Conservation (phyloP, 768 basidiomycete species). For the Asterophora parasitica region DNA sequence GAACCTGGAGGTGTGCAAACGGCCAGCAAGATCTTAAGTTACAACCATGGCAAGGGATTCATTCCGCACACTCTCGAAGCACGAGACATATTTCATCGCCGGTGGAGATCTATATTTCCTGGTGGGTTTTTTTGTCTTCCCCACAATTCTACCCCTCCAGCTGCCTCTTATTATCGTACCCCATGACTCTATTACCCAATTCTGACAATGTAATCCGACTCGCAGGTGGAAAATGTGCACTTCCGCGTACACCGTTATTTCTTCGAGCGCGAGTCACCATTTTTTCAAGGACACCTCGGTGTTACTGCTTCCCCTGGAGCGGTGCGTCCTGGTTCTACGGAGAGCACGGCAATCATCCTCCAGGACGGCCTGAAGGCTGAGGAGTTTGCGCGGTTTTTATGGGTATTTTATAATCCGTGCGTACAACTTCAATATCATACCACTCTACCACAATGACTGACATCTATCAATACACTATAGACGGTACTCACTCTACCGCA, state of each 20-base stretch:
- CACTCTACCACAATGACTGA: neutral
- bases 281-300: slow-evolving; percentile 35
- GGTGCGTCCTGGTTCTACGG: slow-evolving; percentile 30
- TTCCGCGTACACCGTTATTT: slow-evolving; percentile 55
- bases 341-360: slow-evolving; percentile 38
- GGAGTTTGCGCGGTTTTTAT: slow-evolving; percentile 44
- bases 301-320: slow-evolving; percentile 28
- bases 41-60: neutral
- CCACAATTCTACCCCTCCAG: slow-evolving; percentile 9
- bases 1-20: neutral
- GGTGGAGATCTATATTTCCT: slow-evolving; percentile 50
- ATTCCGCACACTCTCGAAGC: slow-evolving; percentile 23
- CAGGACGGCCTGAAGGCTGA: slow-evolving; percentile 24
- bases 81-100: slow-evolving; percentile 40
- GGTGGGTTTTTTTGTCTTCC: slow-evolving; percentile 34
- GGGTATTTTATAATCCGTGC: slow-evolving; percentile 55
- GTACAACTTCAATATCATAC: slow-evolving; percentile 9
- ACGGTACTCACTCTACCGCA: slow-evolving; percentile 51
- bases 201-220: slow-evolving; percentile 28
- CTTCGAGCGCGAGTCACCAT: slow-evolving; percentile 45
- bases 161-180: no score
- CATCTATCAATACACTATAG: slow-evolving; percentile 27
- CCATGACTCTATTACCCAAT: no score
- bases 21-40: neutral
- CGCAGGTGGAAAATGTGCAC: slow-evolving; percentile 46